Base-by-base conservation (phyloP, 2,329 filamentous ascomycete genomes). In the Zymoseptoria tritici region DNA sequence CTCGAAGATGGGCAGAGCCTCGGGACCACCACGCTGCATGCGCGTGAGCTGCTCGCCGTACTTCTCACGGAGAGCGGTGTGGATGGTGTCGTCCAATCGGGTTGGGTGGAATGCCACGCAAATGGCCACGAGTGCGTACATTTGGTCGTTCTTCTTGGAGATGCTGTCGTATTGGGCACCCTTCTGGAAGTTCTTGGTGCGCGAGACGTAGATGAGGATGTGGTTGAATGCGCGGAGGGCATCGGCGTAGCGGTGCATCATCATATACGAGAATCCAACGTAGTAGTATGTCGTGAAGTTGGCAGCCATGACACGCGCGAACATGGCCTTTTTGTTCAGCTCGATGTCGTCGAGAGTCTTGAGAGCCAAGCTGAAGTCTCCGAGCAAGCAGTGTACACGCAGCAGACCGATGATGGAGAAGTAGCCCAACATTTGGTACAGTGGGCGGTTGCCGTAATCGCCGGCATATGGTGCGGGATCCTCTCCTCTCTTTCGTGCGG, bases 251-350 rank as follows among this genome's bases (percentile, higher is more conserved):
- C 94, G 90, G 80, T 94, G 91, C 90, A 97, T 96, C 94, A 99
- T 99, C 93, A 99, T 97, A 88, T 99, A 99, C 69, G 91, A 96
- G 86, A 99, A 99, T 69, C 94, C 94, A 64, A 99, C 93, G 77
- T 97, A 97, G 86, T 99, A 99, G 85, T 97, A 99, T 67, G 94
- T 99, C 68, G 93, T 97, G 81, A 97, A 97, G 82, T 99, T 94
- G 60, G 94, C 94, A 57, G 94, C 93, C 94, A 99, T 97, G 76
- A 99, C 94, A 67, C 94, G 90, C 64, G 94, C 93, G 76, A 99
- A 99, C 90, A 97, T 97, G 77, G 94, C 92, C 83, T 97, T 97
- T 84, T 99, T 99, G 84, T 97, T 99, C 72, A 99, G 87, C 84
- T 99, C 94, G 73, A 99, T 97, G 76, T 97, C 93, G 76, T 99